Evolutionary conservation across 371 early-diverging fungal species (phyloP).

Genomic region (Apophysomyces elegans): DNA sequence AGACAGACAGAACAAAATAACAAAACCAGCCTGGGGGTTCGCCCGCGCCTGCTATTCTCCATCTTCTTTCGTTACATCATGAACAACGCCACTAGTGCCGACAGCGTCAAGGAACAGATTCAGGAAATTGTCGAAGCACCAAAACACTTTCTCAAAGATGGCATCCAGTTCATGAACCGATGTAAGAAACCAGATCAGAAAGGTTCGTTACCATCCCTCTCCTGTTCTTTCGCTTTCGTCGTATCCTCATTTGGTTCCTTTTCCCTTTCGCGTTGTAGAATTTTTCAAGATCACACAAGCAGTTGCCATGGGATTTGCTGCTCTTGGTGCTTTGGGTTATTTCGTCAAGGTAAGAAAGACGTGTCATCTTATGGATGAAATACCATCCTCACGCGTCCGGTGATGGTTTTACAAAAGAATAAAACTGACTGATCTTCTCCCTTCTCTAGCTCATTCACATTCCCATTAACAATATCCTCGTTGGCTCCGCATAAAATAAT

Average conservation of each 20-base stretch:
- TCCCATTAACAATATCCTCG: conserved; percentile 99
- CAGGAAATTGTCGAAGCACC: conserved; percentile 82
- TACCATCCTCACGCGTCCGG: not conserved
- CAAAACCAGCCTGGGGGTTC: not conserved
- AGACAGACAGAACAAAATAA: conserved; percentile 7
- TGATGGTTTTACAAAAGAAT: conserved; percentile 10
- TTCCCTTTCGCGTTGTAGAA: conserved; percentile 57
- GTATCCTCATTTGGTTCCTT: too few relatives aligned
- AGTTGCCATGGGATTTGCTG: conserved; percentile 95
- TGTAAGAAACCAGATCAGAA: conserved; percentile 97
- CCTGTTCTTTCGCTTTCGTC: too few relatives aligned
- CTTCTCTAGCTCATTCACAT: conserved; percentile 87
- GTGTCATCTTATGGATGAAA: not conserved
- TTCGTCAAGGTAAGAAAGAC: conserved; percentile 81
- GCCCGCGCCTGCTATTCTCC: not conserved
- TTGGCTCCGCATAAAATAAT: conserved; percentile 64
- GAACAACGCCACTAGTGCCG: conserved; percentile 32
- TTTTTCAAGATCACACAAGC: conserved; percentile 93
- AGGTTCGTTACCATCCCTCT: conserved; percentile 56
- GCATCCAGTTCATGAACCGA: conserved; percentile 86
- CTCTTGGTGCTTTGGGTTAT: conserved; percentile 98
- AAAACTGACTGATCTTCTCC: not conserved
- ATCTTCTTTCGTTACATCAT: not conserved
- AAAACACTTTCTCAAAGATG: conserved; percentile 90
- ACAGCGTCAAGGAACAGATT: conserved; percentile 53